Conservation (phyloP, 2,329 filamentous ascomycete species). For the Hypoxylon sp. region DNA sequence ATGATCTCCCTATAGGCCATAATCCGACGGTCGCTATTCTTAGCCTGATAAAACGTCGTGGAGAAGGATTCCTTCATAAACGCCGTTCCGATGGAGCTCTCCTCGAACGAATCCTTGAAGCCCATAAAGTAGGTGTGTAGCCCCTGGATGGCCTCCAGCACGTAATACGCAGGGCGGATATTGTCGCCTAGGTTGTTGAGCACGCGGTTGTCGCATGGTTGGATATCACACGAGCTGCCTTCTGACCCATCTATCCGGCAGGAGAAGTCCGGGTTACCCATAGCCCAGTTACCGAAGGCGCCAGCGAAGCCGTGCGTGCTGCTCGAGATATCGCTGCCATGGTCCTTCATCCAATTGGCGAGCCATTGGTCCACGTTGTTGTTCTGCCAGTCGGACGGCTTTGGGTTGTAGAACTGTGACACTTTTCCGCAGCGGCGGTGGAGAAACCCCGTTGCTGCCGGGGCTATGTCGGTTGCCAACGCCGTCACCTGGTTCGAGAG, state of each 20-base stretch:
- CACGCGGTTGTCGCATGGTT: conserved; percentile 22
- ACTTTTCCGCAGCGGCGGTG: conserved; percentile 4
- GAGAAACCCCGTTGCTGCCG: not conserved
- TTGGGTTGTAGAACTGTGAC: conserved; percentile 15
- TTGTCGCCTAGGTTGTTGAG: conserved; percentile 16
- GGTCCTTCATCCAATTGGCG: not conserved
- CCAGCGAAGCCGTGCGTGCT: conserved; percentile 4
- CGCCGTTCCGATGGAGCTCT: conserved; percentile 11
- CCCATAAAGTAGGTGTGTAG: conserved; percentile 22
- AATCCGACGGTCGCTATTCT: conserved; percentile 16
- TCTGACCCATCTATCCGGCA: conserved; percentile 19
- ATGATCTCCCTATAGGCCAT: conserved; percentile 14
- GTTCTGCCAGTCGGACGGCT: conserved; percentile 9
- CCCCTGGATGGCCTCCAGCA: conserved; percentile 4
- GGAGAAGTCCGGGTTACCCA: conserved; percentile 20
- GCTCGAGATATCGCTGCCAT: conserved; percentile 2
- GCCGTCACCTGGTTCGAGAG: conserved; percentile 5
- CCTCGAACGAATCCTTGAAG: conserved; percentile 11
- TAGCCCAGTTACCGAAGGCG: conserved; percentile 14
- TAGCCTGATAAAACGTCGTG: conserved; percentile 20
- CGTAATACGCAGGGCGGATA: conserved; percentile 19
- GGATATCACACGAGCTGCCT: conserved; percentile 12
- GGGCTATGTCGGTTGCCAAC: not conserved
- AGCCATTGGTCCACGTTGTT: conserved; percentile 18
- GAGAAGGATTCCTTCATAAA: conserved; percentile 21